Evolutionary conservation across 371 early-diverging fungal species (phyloP).

Genomic region (Chytridiales sp.): DNA sequence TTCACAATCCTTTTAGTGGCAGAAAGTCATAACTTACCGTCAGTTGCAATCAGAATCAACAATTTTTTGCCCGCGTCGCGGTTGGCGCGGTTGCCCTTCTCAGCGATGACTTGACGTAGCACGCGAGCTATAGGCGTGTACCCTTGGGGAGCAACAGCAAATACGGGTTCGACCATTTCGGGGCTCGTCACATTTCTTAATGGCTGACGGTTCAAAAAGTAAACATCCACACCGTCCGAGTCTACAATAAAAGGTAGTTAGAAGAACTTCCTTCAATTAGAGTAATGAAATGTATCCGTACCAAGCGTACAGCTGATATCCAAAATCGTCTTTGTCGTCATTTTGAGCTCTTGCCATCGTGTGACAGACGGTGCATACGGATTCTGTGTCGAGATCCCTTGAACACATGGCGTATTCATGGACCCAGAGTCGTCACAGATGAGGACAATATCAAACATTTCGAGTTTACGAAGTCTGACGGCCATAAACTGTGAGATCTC

Average conservation of each 20-base stretch:
- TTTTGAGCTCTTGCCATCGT: conserved; percentile 23
- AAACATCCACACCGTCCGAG: conserved; percentile 17
- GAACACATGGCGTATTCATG: conserved; percentile 7
- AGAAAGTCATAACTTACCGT: too few species aligned
- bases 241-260: too few species aligned
- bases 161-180: neutral
- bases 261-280: too few species aligned
- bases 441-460: conserved; percentile 17
- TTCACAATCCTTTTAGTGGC: too few species aligned
- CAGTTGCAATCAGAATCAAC: conserved; percentile 16
- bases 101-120: conserved; percentile 6
- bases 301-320: conserved; percentile 7
- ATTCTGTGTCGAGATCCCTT: neutral
- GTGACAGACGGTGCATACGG: conserved; percentile 14
- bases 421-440: conserved; percentile 22
- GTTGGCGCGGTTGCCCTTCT: neutral
- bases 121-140: conserved; percentile 20
- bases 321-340: conserved; percentile 5
- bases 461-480: conserved; percentile 13
- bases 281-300: too few species aligned
- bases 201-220: conserved; percentile 17
- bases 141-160: conserved; percentile 3
- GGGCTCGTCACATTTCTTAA: conserved; percentile 7
- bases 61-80: conserved; percentile 11
- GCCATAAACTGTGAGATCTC: conserved; percentile 20